Evolutionary conservation across 1,284 basidiomycete genomes (phyloP), one percentile per base, ranked within the genome.

Genomic region (Volvariella volvacea): DNA sequence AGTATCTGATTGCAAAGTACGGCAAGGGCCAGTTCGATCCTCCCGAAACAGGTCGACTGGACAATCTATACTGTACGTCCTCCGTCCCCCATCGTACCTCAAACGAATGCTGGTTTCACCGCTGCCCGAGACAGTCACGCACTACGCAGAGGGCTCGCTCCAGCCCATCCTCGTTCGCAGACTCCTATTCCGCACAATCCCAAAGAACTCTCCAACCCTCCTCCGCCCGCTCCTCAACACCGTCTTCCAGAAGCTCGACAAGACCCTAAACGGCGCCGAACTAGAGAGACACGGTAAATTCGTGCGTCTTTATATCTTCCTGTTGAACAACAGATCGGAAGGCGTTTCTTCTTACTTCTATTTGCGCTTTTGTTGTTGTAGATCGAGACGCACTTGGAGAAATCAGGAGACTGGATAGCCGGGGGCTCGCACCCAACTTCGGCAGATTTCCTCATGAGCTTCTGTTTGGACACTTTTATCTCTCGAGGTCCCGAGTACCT

Each of bases 1-100:
- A 71, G 46, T 74, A 73, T 42, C 46, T 74, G 38, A 64, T 74
- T 38, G 45, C 53, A 19, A 73, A 70, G 44, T 72, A 76, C 50
- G 72, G 66, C 12, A 53, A 61, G 10, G 67, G 63, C 2, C 67
- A 64, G 43, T 55, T 61, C 10, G 51, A 58, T 25, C 60, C 66
- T 10, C 58, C 62, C 1, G 61, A 66, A n/a, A 55, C 63, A 15
- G 64, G 63, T 20, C 57, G 57, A 47, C 30, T 72, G 10, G 62
- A 73, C 44, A 66, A 67, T 43, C 38, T 69, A 9, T 71, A 67
- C 47, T 71, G 69, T 68, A 45, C 45, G 64, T 50, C 16, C 38
- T 15, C 12, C 17, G 6, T 6, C 6, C 12, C 25, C 12, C 25
- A 28, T 10, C 16, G 44, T 12, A 22, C 44, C 21, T 19, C 7